Evolutionary conservation across 2,329 filamentous ascomycete genomes (phyloP), one percentile per base, ranked within the genome.

Genomic region (Colletotrichum truncatum): DNA sequence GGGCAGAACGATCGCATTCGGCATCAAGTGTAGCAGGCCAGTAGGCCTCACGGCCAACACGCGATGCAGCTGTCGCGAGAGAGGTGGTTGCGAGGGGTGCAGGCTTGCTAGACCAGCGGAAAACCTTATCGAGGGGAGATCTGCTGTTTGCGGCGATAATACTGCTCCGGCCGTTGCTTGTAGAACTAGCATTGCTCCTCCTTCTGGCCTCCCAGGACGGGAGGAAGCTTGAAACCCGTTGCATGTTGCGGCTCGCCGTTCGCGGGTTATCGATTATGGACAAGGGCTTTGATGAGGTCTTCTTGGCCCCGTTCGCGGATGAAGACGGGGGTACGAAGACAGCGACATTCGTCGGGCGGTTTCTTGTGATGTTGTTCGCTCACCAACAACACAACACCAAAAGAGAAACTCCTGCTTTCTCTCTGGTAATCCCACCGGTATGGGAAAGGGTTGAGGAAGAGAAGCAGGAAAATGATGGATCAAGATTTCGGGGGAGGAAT

Each of bases 1-100:
- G 86, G 64, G 94, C 93, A 48, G 94, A 93, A 81, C 97, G 97
- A 79, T 97, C 93, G 78, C 91, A 92, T 82, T 98, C 94, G 70
- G 91, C 91, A 75, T 97, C 94, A 54, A 97, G 83, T 1, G 90
- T 91, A 30, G 92, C 91, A 3, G 93, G 93, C 92, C 92, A 96
- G 73, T 95, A 95, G 23, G 91, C 89, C 76, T 97, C 93, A 28
- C 85, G 86, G 63, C 89, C 90, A 32, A 93, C 79, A 70, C 87
- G 72, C 30, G 72, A 89, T 75, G 92, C 90, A 92, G 76, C 64
- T 83, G 86, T 73, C 92, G 92, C 68, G 26, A 65, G 57, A 32
- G 57, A 57, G 25, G 41, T 38, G 21, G 57, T 56, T 26, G 41
- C 62, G 21, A 91, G 86, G 4, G 90, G 89, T 36, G 87, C 84